Evolutionary conservation across 768 basidiomycete species (phyloP).

Genomic region (Cystoderma amianthinum): DNA sequence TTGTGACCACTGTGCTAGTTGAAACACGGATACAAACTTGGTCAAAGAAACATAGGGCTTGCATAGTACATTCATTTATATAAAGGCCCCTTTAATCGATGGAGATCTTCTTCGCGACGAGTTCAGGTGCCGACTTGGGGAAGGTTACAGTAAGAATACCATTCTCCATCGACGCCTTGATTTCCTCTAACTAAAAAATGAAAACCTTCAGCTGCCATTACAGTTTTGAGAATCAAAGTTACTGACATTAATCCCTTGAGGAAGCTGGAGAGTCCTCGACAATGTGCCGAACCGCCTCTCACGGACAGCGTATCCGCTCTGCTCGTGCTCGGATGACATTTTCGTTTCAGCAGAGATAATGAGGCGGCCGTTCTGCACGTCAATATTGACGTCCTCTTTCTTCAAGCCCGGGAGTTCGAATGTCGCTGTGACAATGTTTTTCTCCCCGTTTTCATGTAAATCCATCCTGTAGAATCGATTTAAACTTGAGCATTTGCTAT

Average conservation of each 20-base stretch:
- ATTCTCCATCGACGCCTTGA: slow-evolving; percentile 37
- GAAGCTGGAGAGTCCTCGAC: slow-evolving; percentile 40
- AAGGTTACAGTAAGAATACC: slow-evolving; percentile 47
- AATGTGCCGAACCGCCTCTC: slow-evolving; percentile 46
- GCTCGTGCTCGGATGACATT: slow-evolving; percentile 25
- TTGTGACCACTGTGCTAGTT: too few relatives aligned
- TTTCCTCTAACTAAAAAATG: slow-evolving; percentile 22
- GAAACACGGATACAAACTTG: too few relatives aligned
- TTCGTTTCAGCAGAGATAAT: slow-evolving; percentile 46
- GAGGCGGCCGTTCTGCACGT: slow-evolving; percentile 43
- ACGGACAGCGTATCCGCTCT: slow-evolving; percentile 34
- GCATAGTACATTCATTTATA: too few relatives aligned
- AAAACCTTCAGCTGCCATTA: neutral
- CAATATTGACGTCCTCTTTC: slow-evolving; percentile 47
- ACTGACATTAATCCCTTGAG: slow-evolving; percentile 45
- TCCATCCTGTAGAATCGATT: slow-evolving; percentile 36
- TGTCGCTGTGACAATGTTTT: slow-evolving; percentile 45
- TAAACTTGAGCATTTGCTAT: neutral
- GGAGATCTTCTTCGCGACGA: slow-evolving; percentile 23
- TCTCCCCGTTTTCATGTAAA: slow-evolving; percentile 40
- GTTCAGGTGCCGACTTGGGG: slow-evolving; percentile 37
- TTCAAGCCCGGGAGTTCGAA: slow-evolving; percentile 57
- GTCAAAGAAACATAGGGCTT: too few relatives aligned
- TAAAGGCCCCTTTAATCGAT: too few relatives aligned
- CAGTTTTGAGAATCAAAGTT: slow-evolving; percentile 17